A percentile compares a stretch with the other conserved stretches of the same genome.
Evolutionary conservation across 108 stramenopile species (phyloP).

Genomic region (Cyclostephanos invisitatus): DNA sequence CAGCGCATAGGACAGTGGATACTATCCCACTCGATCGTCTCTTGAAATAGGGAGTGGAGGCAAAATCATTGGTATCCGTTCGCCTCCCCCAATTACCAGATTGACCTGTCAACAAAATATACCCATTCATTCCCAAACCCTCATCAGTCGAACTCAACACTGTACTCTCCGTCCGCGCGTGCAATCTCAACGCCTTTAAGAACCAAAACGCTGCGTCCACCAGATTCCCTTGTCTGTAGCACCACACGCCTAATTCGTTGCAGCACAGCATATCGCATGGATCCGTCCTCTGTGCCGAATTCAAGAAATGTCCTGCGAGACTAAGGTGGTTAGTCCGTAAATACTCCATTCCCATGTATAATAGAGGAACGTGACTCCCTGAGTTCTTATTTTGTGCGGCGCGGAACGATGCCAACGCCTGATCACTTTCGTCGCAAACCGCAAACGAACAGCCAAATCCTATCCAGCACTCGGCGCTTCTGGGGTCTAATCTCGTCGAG

Average conservation of each 20-base stretch:
- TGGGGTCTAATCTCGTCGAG: conserved; percentile 82
- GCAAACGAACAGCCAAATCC: conserved; percentile 94
- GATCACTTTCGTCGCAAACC: conserved; percentile 94
- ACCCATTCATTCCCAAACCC: conserved; percentile 41
- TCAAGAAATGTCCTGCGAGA: conserved; percentile 89
- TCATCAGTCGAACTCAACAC: conserved; percentile 38
- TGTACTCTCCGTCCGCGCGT: conserved; percentile 22
- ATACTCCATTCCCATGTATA: conserved; percentile 98
- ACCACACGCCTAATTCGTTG: conserved; percentile 94
- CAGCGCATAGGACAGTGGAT: conserved; percentile 37
- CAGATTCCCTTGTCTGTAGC: conserved; percentile 58
- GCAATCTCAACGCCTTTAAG: conserved; percentile 58
- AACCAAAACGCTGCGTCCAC: conserved; percentile 77
- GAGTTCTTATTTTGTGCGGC: conserved; percentile 88
- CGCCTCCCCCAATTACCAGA: background rate
- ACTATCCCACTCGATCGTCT: conserved; percentile 17
- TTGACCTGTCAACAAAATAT: conserved; percentile 28
- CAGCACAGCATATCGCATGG: conserved; percentile 77
- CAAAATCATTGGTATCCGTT: background rate
- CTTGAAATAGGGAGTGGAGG: background rate
- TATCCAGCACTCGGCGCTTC: conserved; percentile 91
- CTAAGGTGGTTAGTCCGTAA: conserved; percentile 93
- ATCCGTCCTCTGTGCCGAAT: conserved; percentile 65
- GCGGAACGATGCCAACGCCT: conserved; percentile 93
- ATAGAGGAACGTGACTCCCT: conserved; percentile 78